These are phyloP conservation scores for Hsuehochloa calcarea DNA, from an alignment of 176 grass and related monocot genomes.

Conservation along the genomic window DNA sequence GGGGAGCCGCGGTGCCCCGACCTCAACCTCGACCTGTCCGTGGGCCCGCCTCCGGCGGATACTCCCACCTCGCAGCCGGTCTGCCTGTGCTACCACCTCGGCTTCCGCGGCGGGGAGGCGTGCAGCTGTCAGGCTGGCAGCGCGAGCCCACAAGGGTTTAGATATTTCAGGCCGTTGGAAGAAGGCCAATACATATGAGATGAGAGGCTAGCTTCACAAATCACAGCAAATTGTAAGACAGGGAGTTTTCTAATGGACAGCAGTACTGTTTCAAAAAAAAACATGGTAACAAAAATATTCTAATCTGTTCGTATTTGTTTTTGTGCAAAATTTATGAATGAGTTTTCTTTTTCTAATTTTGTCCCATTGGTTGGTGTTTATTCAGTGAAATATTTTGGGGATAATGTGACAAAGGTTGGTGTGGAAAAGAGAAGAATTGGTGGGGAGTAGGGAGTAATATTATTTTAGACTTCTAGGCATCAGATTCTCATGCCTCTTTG, in stretches of 20 bases:
- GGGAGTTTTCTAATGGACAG: not conserved
- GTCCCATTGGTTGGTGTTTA: not conserved
- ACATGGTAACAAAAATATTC: not conserved
- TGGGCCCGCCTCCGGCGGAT: slow-evolving; percentile 37
- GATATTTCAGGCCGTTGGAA: slow-evolving; percentile 65
- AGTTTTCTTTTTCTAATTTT: not conserved
- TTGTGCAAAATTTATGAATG: not conserved
- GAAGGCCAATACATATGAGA: slow-evolving; percentile 64
- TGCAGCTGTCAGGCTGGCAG: slow-evolving; percentile 55
- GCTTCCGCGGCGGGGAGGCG: slow-evolving; percentile 48
- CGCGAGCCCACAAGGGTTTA: slow-evolving; percentile 27
- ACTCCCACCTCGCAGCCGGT: slow-evolving; percentile 44
- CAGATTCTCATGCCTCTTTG: slow-evolving; percentile 13
- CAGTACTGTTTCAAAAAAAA: not conserved
- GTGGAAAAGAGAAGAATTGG: not conserved
- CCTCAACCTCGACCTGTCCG: slow-evolving; percentile 83
- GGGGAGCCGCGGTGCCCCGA: slow-evolving; percentile 71
- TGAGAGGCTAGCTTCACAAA: not conserved
- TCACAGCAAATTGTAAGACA: slow-evolving; percentile 33
- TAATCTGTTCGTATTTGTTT: not conserved
- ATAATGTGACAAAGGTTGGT: slow-evolving; percentile 28
- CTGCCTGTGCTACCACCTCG: slow-evolving; percentile 80
- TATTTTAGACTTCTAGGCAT: slow-evolving; percentile 7
- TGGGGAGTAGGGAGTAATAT: not conserved
- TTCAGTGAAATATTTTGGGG: not conserved